Base-by-base conservation (phyloP, 2,329 filamentous ascomycete species). In the Cercospora sp. region DNA sequence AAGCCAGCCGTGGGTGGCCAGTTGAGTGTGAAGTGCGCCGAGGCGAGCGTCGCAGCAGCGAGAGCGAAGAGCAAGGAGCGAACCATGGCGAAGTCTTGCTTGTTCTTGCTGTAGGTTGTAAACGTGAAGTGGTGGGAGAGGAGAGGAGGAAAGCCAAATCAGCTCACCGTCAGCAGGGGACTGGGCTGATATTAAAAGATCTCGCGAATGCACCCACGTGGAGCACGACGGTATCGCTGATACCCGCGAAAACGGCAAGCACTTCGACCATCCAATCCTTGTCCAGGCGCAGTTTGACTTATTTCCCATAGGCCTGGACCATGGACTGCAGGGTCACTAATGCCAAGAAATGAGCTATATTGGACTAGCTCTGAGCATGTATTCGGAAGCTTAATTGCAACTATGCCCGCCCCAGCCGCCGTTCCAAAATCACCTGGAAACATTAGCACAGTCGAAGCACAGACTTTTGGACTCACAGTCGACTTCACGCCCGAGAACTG, bases 11-110 rank as follows among this genome's bases (percentile, higher is more conserved):
- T 74, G 10, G 71, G 70, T 26, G 82, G 82, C 67, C 78, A 80
- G 18, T 79, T 71, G 45, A 84, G 76, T 23, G 72, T 72, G 78
- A 82, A 84, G 72, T 84, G 82, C 4, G 82, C 81, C 5, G 80
- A 75, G 26, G 78, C 73, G 66, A 79, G 72, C 55, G 67, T 70
- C 20, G 75, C 72, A 16, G 74, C 70, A 48, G 69, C 70, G 36
- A 77, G 68, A 51, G 65, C 60, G 61, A 80, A 33, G 33, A 77
- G 31, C 53, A 75, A 26, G 26, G 64, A 73, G 62, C 65, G 70
- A 33, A 72, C 26, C 72, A 76, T 78, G 63, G 18, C 73, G 26
- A 59, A 31, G 20, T 36, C 36, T 10, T 18, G 55, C 30, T 60
- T 63, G 26, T 59, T n/a, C 12, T 42, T 42, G 16, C 28, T 33